Conservation (phyloP, 148 eudicot species). For the Rhododendron ferrugineum region DNA sequence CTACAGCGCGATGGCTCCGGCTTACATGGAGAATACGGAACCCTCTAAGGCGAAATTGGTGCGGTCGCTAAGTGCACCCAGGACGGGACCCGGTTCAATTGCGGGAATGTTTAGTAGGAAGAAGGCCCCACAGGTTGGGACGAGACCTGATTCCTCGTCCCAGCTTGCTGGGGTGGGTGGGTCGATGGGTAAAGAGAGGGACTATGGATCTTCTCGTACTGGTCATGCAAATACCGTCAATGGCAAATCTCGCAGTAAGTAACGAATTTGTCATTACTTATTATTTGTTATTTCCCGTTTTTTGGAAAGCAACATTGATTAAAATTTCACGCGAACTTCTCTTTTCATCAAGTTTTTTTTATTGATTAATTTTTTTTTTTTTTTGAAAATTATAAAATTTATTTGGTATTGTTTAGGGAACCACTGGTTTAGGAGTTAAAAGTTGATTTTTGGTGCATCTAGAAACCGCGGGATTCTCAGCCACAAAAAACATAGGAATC, state of each 20-base stretch:
- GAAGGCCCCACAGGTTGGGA: constrained; percentile 14
- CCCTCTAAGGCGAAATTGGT: constrained; percentile 62
- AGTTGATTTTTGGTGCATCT: not conserved
- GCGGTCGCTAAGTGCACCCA: constrained; percentile 83
- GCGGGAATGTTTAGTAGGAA: not conserved
- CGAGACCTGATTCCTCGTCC: constrained; percentile 31
- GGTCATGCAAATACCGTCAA: constrained; percentile 50
- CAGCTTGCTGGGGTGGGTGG: constrained; percentile 46
- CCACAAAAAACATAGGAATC: not conserved
- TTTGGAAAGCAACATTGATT: not conserved
- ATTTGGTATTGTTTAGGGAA: no score
- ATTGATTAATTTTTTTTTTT: no score
- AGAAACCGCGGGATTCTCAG: not conserved
- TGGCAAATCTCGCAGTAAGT: constrained; percentile 69
- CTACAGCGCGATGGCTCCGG: constrained; percentile 39
- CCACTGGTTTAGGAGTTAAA: no score
- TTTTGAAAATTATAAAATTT: no score
- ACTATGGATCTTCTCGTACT: constrained; percentile 72
- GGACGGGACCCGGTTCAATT: constrained; percentile 53
- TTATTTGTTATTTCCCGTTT: not conserved
- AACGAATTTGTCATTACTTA: no score
- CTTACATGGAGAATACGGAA: constrained; percentile 80
- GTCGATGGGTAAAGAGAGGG: constrained; percentile 45
- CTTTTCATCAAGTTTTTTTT: not conserved
- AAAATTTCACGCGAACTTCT: constrained; percentile 10